Percentiles rank a stretch among this genome's conserved stretches.
Conservation (phyloP, 2,329 filamentous ascomycete species). For the Aspergillus nomiae region DNA sequence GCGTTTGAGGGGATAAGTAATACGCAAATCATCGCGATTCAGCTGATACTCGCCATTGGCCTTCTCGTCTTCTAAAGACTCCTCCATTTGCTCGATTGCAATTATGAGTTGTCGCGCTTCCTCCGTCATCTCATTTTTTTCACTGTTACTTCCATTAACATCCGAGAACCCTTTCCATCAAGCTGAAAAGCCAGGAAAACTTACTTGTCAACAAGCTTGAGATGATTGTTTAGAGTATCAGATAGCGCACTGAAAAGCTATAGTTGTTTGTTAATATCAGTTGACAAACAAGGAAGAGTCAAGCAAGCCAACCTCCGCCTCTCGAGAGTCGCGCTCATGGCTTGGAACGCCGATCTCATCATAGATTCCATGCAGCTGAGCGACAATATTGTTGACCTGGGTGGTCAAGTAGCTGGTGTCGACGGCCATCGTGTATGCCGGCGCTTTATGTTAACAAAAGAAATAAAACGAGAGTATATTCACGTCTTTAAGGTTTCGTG, state of each 20-base stretch:
- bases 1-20: conserved; percentile 79
- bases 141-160: conserved; percentile 46
- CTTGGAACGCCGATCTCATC: conserved; percentile 95
- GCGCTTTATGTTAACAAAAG: conserved; percentile 11
- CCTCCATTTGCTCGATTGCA: conserved; percentile 89
- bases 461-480: not conserved
- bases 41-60: conserved; percentile 63
- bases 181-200: conserved; percentile 22
- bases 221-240: conserved; percentile 86
- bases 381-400: conserved; percentile 92
- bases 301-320: conserved; percentile 73
- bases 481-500: conserved; percentile 7
- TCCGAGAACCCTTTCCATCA: not conserved
- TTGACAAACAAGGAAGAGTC: not conserved
- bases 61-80: conserved; percentile 77
- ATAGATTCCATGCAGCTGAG: conserved; percentile 89
- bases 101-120: conserved; percentile 84
- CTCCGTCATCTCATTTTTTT: conserved; percentile 89
- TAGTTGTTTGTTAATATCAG: conserved; percentile 23
- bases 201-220: conserved; percentile 74
- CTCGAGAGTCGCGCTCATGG: conserved; percentile 87
- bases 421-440: conserved; percentile 56
- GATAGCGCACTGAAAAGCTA: conserved; percentile 91
- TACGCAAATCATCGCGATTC: conserved; percentile 68
- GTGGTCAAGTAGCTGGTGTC: conserved; percentile 91